Percentiles rank a stretch among this genome's conserved stretches.
phyloP scores from a whole-genome alignment of 1,284 basidiomycete genomes.

The Trichosporon sp. region DNA sequence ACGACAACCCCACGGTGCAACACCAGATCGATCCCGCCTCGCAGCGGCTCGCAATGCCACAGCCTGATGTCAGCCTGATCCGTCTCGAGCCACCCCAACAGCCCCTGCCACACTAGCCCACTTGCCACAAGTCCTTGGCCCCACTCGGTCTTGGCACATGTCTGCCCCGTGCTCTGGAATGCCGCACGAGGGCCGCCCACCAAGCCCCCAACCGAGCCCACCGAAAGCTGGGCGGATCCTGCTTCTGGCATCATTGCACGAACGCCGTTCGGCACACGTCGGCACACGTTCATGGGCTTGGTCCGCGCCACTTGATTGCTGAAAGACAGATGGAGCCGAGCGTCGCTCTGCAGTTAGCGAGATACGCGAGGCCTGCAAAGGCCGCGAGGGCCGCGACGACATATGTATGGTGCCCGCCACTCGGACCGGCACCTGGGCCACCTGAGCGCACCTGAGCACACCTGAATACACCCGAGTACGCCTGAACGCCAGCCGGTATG shows the following conservation, averaged over 20 bases:
- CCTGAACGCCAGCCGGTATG: background rate
- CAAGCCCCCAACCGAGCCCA: background rate
- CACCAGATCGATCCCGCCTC: too few relatives aligned
- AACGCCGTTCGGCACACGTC: too few relatives aligned
- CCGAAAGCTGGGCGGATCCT: too few relatives aligned
- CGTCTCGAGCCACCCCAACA: too few relatives aligned
- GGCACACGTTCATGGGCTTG: background rate
- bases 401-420: conserved; percentile 3
- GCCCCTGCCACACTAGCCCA: background rate
- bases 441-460: too few relatives aligned
- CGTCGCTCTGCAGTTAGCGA: background rate
- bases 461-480: too few relatives aligned
- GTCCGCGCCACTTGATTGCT: background rate
- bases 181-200: background rate
- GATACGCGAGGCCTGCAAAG: background rate
- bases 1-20: too few relatives aligned
- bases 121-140: background rate
- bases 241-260: too few relatives aligned
- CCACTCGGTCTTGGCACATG: background rate
- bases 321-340: too few relatives aligned
- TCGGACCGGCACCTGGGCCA: background rate
- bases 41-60: too few relatives aligned
- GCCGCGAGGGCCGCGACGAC: too few relatives aligned
- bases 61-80: too few relatives aligned
- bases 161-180: background rate